phyloP scores from a whole-genome alignment of 2,329 filamentous ascomycete species.

The Xylariaceae sp. region DNA sequence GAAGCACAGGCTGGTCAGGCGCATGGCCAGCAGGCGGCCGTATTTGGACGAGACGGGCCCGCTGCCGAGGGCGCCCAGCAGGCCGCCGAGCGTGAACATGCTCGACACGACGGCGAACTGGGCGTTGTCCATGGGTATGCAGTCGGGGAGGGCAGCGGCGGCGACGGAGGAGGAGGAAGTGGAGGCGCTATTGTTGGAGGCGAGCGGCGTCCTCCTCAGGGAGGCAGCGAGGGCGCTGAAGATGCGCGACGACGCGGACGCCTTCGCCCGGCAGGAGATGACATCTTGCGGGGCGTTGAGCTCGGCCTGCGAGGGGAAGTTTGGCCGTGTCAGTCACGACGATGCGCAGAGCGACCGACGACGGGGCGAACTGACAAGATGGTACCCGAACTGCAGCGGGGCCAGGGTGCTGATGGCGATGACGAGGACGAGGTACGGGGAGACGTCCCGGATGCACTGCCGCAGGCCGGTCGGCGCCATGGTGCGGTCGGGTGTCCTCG shows the following conservation, averaged over 20 bases:
- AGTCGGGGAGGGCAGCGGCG: slow-evolving; percentile 52
- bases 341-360: background rate
- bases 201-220: no score
- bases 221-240: slow-evolving; percentile 19
- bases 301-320: slow-evolving; percentile 56
- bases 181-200: slow-evolving; percentile 20
- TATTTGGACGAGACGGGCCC: slow-evolving; percentile 71
- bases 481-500: background rate
- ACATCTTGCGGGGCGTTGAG: slow-evolving; percentile 93
- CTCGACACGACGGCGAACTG: slow-evolving; percentile 83
- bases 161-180: slow-evolving; percentile 9
- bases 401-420: slow-evolving; percentile 74
- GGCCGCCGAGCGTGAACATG: slow-evolving; percentile 82
- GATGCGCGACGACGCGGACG: slow-evolving; percentile 34
- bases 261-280: slow-evolving; percentile 68
- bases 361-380: slow-evolving; percentile 60
- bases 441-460: slow-evolving; percentile 43
- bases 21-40: slow-evolving; percentile 71
- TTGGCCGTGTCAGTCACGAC: background rate
- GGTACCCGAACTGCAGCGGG: slow-evolving; percentile 89
- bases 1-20: slow-evolving; percentile 69
- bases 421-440: slow-evolving; percentile 69
- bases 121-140: slow-evolving; percentile 78
- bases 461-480: slow-evolving; percentile 20
- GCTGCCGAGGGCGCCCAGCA: slow-evolving; percentile 72